Evolutionary conservation across 352 stramenopile genomes (phyloP).

Genomic region (Pythium utonaiense): DNA sequence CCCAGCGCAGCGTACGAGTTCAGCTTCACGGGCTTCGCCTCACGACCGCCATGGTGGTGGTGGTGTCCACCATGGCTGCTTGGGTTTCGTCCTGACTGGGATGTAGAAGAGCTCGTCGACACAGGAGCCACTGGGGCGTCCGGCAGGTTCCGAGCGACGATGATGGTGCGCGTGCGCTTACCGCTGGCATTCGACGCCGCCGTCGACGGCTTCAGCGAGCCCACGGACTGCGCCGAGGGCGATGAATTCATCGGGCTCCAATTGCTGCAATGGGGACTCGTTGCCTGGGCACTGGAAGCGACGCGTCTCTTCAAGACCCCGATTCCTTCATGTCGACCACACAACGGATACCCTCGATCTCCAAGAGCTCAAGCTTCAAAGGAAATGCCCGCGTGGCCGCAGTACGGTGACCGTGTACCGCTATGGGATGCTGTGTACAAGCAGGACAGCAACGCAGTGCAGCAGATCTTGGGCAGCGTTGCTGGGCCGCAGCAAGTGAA

Average conservation of each 20-base stretch:
- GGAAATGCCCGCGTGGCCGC: constrained; percentile 34
- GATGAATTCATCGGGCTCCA: constrained; percentile 34
- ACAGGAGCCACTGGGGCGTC: constrained; percentile 18
- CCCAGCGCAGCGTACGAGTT: constrained; percentile 63
- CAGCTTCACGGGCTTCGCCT: constrained; percentile 41
- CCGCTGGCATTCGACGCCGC: constrained; percentile 35
- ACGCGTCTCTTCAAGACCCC: constrained; percentile 24
- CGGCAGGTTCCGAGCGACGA: constrained; percentile 41
- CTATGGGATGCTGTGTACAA: constrained; percentile 67
- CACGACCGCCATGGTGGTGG: constrained; percentile 4
- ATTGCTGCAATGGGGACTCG: background rate
- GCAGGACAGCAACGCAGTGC: constrained; percentile 29
- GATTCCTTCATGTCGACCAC: constrained; percentile 15
- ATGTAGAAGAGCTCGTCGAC: background rate
- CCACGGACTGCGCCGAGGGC: constrained; percentile 36
- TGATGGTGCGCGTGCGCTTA: constrained; percentile 43
- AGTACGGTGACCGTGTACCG: constrained; percentile 35
- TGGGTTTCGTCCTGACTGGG: background rate
- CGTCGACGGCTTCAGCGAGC: constrained; percentile 34
- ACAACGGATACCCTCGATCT: background rate
- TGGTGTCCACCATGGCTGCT: background rate
- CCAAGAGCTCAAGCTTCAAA: background rate
- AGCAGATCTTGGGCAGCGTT: constrained; percentile 36
- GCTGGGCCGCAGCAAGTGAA: constrained; percentile 43
- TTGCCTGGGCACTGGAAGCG: background rate